Percentiles rank a stretch among this genome's conserved stretches.
phyloP scores from a whole-genome alignment of 2,329 filamentous ascomycete species.

The Talaromyces pinophilus region DNA sequence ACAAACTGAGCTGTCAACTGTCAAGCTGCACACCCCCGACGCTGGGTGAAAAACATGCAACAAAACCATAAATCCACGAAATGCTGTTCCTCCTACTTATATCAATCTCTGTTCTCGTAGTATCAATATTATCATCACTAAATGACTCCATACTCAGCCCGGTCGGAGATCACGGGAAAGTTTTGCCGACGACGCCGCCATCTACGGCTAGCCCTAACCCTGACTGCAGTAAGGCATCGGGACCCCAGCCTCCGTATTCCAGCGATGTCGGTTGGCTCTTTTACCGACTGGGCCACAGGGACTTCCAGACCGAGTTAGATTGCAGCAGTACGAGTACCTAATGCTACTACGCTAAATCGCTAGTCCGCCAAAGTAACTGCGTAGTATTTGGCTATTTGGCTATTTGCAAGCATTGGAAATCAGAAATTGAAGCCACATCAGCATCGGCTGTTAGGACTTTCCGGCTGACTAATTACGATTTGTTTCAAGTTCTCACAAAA shows the following conservation, averaged over 20 bases:
- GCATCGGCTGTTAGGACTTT: not conserved
- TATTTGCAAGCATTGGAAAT: conserved; percentile 13
- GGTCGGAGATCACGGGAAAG: not conserved
- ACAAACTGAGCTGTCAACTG: not conserved
- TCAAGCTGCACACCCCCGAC: not conserved
- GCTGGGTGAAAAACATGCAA: not conserved
- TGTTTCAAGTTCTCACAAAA: not conserved
- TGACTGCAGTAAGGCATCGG: too few relatives aligned
- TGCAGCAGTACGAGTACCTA: not conserved
- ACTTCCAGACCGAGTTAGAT: not conserved
- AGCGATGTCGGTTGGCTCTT: not conserved
- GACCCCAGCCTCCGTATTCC: too few relatives aligned
- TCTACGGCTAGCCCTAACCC: not conserved
- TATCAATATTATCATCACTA: not conserved
- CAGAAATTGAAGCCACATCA: not conserved
- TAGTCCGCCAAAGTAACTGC: not conserved
- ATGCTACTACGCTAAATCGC: not conserved
- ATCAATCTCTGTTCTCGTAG: not conserved
- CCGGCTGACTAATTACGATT: not conserved
- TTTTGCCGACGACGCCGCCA: not conserved
- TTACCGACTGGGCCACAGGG: not conserved
- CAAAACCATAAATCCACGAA: not conserved
- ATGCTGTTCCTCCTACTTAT: not conserved
- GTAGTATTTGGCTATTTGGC: not conserved
- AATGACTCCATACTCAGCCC: not conserved